A percentile compares a stretch with the other conserved stretches of the same genome.
phyloP scores from a whole-genome alignment of 768 basidiomycete genomes.

The Pholiota conissans region DNA sequence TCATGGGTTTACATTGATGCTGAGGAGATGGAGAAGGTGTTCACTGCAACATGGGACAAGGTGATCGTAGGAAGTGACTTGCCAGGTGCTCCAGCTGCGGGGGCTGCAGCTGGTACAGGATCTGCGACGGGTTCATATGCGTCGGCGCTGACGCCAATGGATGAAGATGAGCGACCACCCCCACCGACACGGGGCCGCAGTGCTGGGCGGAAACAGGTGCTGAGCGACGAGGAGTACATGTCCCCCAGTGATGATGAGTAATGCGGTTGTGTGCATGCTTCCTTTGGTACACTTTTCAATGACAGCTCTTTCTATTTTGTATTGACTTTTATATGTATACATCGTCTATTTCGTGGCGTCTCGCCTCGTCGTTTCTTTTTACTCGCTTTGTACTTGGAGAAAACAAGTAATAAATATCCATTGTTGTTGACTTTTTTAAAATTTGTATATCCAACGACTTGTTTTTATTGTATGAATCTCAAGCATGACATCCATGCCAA shows the following conservation, averaged over 20 bases:
- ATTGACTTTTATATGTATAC: constrained; percentile 11
- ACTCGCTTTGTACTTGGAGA: constrained; percentile 6
- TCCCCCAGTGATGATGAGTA: constrained; percentile 78
- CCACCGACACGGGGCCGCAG: constrained; percentile 55
- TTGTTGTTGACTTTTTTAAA: not conserved
- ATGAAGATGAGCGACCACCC: constrained; percentile 72
- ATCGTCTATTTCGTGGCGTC: not conserved
- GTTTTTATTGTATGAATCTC: too few species aligned
- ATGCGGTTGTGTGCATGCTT: not conserved
- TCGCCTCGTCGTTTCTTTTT: not conserved
- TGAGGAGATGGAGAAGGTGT: constrained; percentile 90
- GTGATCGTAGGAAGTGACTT: constrained; percentile 67
- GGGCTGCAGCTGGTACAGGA: constrained; percentile 31
- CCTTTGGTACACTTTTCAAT: not conserved
- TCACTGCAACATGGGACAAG: constrained; percentile 68
- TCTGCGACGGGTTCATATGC: constrained; percentile 57
- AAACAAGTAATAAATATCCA: not conserved
- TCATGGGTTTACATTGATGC: constrained; percentile 96
- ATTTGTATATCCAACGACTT: too few species aligned
- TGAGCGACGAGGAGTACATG: constrained; percentile 73
- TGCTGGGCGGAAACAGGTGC: constrained; percentile 66
- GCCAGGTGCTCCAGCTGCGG: constrained; percentile 62
- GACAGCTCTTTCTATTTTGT: constrained; percentile 7
- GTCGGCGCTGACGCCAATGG: constrained; percentile 77
- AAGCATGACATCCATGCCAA: too few species aligned